These are phyloP conservation scores for Pascua guehoae DNA, from an alignment of 1,284 basidiomycete species.

Conservation along the genomic window DNA sequence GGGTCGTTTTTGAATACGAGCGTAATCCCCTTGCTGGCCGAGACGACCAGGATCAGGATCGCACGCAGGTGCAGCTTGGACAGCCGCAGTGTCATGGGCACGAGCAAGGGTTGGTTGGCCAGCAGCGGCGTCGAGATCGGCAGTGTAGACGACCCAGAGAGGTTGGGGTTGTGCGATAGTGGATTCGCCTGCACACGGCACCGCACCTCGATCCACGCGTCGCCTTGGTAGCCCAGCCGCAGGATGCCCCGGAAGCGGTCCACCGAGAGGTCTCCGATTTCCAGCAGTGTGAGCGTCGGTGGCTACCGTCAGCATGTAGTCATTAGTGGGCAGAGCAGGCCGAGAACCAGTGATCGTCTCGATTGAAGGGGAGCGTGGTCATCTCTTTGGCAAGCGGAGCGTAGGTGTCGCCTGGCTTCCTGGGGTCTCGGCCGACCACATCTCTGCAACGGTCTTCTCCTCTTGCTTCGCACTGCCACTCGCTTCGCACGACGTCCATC, in stretches of 20 bases:
- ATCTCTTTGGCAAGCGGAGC: not conserved
- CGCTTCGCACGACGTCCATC: too few species aligned
- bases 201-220: slow-evolving; percentile 91
- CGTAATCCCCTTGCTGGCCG: slow-evolving; percentile 94
- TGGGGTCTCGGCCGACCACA: too few species aligned
- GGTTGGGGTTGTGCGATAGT: slow-evolving; percentile 70
- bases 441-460: too few species aligned
- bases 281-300: slow-evolving; percentile 93
- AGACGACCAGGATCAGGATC: slow-evolving; percentile 96
- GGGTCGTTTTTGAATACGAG: slow-evolving; percentile 99
- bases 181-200: slow-evolving; percentile 77
- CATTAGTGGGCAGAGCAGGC: not conserved
- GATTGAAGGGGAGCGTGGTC: too few species aligned
- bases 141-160: slow-evolving; percentile 69
- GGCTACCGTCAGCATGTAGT: slow-evolving; percentile 57
- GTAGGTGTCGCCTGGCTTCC: too few species aligned
- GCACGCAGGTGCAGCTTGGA: slow-evolving; percentile 90
- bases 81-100: slow-evolving; percentile 97
- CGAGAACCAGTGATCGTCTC: not conserved
- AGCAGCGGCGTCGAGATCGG: slow-evolving; percentile 74
- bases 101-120: slow-evolving; percentile 86
- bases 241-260: slow-evolving; percentile 98
- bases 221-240: slow-evolving; percentile 88
- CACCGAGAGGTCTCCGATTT: slow-evolving; percentile 92
- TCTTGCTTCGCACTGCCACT: too few species aligned